A percentile compares a stretch with the other conserved stretches of the same genome.
These are phyloP conservation scores for Chamaenerion angustifolium DNA, from an alignment of 345 rosid species.

Conservation along the genomic window DNA sequence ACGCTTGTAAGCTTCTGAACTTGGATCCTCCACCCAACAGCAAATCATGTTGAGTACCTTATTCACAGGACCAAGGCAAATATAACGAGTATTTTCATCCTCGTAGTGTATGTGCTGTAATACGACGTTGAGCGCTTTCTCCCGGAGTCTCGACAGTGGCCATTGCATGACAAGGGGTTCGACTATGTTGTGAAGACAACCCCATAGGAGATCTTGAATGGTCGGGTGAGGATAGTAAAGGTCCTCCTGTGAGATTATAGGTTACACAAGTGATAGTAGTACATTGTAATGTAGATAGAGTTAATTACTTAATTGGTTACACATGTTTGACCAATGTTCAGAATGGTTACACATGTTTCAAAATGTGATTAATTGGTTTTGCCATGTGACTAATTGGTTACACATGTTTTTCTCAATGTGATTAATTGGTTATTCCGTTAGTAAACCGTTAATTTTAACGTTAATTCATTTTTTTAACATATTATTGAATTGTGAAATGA, in stretches of 20 bases:
- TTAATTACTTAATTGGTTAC: too few relatives aligned
- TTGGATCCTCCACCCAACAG: slow-evolving; percentile 46
- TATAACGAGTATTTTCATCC: slow-evolving; percentile 35
- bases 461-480: too few relatives aligned
- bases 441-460: too few relatives aligned
- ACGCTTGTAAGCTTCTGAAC: slow-evolving; percentile 32
- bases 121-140: slow-evolving; percentile 26
- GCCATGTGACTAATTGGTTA: too few relatives aligned
- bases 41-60: slow-evolving; percentile 63
- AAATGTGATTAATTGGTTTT: too few relatives aligned
- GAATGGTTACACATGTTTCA: too few relatives aligned
- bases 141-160: slow-evolving; percentile 43
- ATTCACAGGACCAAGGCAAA: slow-evolving; percentile 37
- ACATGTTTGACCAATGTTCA: too few relatives aligned
- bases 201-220: slow-evolving; percentile 52
- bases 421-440: too few relatives aligned
- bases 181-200: slow-evolving; percentile 18
- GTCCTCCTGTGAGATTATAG: slow-evolving; percentile 38
- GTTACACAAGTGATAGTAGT: too few relatives aligned
- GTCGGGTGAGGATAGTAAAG: slow-evolving; percentile 30
- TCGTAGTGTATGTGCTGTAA: slow-evolving; percentile 56
- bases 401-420: too few relatives aligned
- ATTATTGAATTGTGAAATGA: too few relatives aligned
- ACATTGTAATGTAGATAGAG: too few relatives aligned
- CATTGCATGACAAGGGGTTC: slow-evolving; percentile 42